Base-by-base conservation (phyloP, 1,139 yeast species). In the Yamadazyma atmosphaerica region DNA sequence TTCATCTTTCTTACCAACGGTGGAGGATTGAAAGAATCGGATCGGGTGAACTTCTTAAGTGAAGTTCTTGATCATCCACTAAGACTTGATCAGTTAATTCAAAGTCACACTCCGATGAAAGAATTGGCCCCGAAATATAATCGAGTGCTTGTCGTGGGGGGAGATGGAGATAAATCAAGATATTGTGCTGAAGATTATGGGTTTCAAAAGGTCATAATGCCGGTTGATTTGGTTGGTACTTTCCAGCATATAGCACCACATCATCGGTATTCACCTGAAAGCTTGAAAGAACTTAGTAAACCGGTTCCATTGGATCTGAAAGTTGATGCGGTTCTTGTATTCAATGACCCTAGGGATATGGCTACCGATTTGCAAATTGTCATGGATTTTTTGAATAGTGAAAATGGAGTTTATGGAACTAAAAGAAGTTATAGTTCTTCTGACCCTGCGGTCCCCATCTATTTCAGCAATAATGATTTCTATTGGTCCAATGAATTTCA, bases 341-440 rank as follows among this genome's bases (percentile, higher is more conserved):
- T 90, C 61, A 88, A 87, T 58, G 98, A 92, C 60, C 88, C 98
- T 2, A 71, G 95, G 41, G 98, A 92, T 56, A 75, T 89, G 82
- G 90, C 88, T 1, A 77, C 92, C 2, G 98, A 90, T 59, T 51
- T 83, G 12, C 98, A 90, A 65, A 72, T 90, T 18, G 79, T 87
- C 4, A 59, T 78, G 42, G 98, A 92, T 56, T 53, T 87, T 35
- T 65, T 89, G 43, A 77, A 81, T 44, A 82, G 92, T 9, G 67
- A 79, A 8, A 52, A 61, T 35, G 96, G 96, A 0, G 46, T 60
- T 34, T 56, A 85, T 16, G 95, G 95, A 24, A 87, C 96, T 1
- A 55, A 65, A 28, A 63, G 87, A 35, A 30, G 46, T 35, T 29
- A 44, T 37, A 42, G 51, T 30, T 36, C 44, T 5, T 45, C 51